Base-by-base conservation (phyloP, 208 protist genomes). In the Wallacemonas collosoma region DNA sequence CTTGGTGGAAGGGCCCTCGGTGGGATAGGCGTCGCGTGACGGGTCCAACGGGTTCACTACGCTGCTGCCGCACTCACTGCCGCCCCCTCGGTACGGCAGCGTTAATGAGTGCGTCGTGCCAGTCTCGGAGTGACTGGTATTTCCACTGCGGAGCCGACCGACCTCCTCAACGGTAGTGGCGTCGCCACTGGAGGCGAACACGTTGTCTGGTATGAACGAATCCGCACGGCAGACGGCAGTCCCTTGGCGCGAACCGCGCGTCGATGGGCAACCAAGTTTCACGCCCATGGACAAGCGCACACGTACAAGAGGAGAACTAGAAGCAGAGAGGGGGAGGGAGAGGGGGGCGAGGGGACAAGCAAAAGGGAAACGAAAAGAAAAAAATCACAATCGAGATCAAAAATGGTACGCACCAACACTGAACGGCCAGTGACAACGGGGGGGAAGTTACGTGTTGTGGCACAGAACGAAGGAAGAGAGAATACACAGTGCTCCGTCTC, bases 311-410 rank as follows among this genome's bases (percentile, higher is more conserved):
- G 57, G 45, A 61, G 48, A 71, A 63, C 11, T 43, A 50, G 44
- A 51, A 71, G 66, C 61, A 65, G 54, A 11, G 53, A 38, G 3
- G 40, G 54, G 62, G 26, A 60, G 36, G 40, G 54, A 72, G 26
- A 60, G 36, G 35, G 45, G 53, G 58, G 51, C 15, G 11, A 15
- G 15, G 9, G 36, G 63, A 67, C 36, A 63, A 69, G 45, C 5
- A 44, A 65, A 77, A 72, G 40, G 50, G 55, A 77, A 68, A 38
- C 15, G 36, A 57, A 71, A 14, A 63, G 12, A 43, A 47, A 47
- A 6, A 26, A 26, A 26, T 26, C 26, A 26, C 26, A 26, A 26
- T 26, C 26, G 26, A 26, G 26, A 26, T 26, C 26, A 26, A 26
- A 26, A 26, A 26, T 0, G 26, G 26, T 26, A 26, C 26, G 26